Evolutionary conservation across 345 rosid species (phyloP).

Genomic region (Pistacia integerrima): DNA sequence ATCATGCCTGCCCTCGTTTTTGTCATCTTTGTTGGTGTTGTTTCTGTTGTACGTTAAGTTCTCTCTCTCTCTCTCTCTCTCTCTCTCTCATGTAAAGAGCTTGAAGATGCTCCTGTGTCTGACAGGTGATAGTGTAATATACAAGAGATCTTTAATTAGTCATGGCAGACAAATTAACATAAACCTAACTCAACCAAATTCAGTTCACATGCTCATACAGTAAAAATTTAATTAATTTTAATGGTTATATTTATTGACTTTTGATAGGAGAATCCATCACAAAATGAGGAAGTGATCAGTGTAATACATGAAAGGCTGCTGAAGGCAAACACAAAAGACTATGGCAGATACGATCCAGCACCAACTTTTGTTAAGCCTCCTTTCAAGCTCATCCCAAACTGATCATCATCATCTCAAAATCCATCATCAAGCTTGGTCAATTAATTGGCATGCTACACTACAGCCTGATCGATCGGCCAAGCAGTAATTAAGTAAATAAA

Average conservation of each 20-base stretch:
- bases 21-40: background rate
- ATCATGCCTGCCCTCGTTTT: background rate
- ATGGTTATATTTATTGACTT: too few species aligned
- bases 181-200: too few species aligned
- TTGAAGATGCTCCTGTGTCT: too few species aligned
- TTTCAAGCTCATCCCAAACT: slow-evolving; percentile 94
- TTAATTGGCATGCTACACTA: too few species aligned
- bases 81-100: too few species aligned
- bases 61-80: background rate
- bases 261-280: slow-evolving; percentile 3
- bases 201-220: too few species aligned
- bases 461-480: background rate
- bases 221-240: too few species aligned
- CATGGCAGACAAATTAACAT: too few species aligned
- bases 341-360: slow-evolving; percentile 71
- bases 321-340: slow-evolving; percentile 62
- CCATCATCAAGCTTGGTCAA: too few species aligned
- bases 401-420: slow-evolving; percentile 21
- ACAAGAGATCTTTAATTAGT: too few species aligned
- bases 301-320: slow-evolving; percentile 61
- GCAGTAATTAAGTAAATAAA: slow-evolving; percentile 5
- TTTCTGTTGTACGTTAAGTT: background rate
- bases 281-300: slow-evolving; percentile 14
- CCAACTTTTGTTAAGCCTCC: slow-evolving; percentile 83
- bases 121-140: too few species aligned